Conservation (phyloP, 106 monocot genomes). For the Hemerocallis citrina region DNA sequence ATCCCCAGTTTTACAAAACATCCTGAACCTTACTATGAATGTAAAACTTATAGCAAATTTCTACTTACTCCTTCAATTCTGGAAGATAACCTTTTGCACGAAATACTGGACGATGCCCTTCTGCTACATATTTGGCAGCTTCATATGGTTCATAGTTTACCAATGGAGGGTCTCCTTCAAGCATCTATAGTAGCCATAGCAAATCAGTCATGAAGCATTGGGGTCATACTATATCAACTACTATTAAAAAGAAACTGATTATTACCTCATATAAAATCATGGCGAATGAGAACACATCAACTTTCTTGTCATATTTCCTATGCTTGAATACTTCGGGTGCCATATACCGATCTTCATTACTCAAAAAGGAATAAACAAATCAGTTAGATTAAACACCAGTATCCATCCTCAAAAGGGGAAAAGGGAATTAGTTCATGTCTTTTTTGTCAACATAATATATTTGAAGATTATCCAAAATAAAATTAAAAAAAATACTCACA, state of each 20-base stretch:
- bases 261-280: conserved; percentile 87
- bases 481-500: conserved; percentile 32
- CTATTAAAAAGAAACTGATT: background rate
- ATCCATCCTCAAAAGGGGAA: no score
- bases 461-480: conserved; percentile 7
- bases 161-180: conserved; percentile 74
- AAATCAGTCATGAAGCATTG: background rate
- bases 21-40: no score
- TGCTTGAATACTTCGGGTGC: conserved; percentile 89
- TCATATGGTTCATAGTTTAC: conserved; percentile 67
- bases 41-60: background rate
- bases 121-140: conserved; percentile 63
- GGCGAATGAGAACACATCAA: conserved; percentile 84
- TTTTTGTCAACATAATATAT: background rate
- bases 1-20: no score
- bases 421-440: no score
- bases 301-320: conserved; percentile 81
- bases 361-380: conserved; percentile 7
- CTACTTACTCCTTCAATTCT: conserved; percentile 56
- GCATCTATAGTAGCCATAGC: conserved; percentile 38
- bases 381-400: background rate
- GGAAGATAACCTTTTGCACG: conserved; percentile 43
- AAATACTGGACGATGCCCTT: conserved; percentile 53
- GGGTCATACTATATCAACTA: background rate
- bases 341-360: conserved; percentile 68